Conservation (phyloP, 2,329 filamentous ascomycete species). For the Xenoacremonium recifei region DNA sequence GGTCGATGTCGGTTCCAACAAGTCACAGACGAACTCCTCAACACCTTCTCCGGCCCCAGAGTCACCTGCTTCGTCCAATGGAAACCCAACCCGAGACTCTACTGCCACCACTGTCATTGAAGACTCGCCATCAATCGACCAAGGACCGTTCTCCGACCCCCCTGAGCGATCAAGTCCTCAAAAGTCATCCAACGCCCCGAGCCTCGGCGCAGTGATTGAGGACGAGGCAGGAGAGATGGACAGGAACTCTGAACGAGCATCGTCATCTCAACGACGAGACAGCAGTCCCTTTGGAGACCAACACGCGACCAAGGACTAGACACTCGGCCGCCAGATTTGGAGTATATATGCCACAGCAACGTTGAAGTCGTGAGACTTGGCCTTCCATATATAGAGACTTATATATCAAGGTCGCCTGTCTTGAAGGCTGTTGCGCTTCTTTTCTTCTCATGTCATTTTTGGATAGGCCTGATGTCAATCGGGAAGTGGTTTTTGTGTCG, state of each 20-base stretch:
- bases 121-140: conserved; percentile 48
- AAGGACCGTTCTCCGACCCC: conserved; percentile 61
- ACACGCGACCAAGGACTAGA: conserved; percentile 52
- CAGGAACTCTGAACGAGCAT: conserved; percentile 21
- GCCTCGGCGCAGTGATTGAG: conserved; percentile 55
- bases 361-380: conserved; percentile 20
- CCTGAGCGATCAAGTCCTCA: conserved; percentile 32
- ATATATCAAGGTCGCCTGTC: conserved; percentile 10
- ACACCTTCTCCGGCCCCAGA: conserved; percentile 13
- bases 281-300: conserved; percentile 58
- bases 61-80: conserved; percentile 21
- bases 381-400: too few species aligned
- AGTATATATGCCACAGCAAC: conserved; percentile 14
- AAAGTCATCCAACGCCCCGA: conserved; percentile 38
- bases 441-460: conserved; percentile 22
- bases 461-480: conserved; percentile 19
- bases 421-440: conserved; percentile 7
- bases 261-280: conserved; percentile 28
- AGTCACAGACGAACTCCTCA: conserved; percentile 35
- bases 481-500: conserved; percentile 23
- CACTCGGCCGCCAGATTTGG: too few species aligned
- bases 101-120: conserved; percentile 48
- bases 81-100: conserved; percentile 36
- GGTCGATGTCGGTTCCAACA: conserved; percentile 35
- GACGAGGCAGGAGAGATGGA: conserved; percentile 42